These are phyloP conservation scores for Mrakia hoshinonis DNA, from an alignment of 768 basidiomycete genomes.

Conservation along the genomic window DNA sequence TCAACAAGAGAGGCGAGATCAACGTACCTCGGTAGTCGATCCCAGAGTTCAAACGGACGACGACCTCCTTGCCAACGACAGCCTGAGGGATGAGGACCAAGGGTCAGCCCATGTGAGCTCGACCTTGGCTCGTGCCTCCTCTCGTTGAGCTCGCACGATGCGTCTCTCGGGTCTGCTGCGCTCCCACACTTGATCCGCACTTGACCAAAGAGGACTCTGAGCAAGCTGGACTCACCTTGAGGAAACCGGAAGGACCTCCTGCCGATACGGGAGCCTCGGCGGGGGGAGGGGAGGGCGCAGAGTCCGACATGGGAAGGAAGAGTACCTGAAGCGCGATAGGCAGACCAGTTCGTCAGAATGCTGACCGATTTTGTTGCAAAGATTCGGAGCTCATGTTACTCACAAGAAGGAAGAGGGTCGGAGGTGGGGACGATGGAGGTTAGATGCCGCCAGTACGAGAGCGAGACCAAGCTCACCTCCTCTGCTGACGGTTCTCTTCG, in stretches of 20 bases:
- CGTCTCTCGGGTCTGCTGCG: no score
- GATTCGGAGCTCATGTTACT: no score
- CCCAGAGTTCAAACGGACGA: conserved; percentile 81
- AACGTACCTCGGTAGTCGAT: conserved; percentile 81
- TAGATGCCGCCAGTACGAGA: background rate
- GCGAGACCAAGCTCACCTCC: background rate
- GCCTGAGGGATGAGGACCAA: conserved; percentile 6
- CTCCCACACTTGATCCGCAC: no score
- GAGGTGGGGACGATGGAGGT: background rate
- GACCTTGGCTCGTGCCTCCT: background rate
- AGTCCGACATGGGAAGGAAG: conserved; percentile 12
- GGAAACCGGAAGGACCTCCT: conserved; percentile 78
- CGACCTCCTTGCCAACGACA: conserved; percentile 90
- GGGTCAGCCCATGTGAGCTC: background rate
- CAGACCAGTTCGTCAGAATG: no score
- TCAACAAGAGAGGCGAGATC: background rate
- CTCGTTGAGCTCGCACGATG: background rate
- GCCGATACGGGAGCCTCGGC: conserved; percentile 42
- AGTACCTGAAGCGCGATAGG: background rate
- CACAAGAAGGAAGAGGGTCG: no score
- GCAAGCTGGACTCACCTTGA: conserved; percentile 53
- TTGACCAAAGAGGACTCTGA: background rate
- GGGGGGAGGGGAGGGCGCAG: conserved; percentile 43
- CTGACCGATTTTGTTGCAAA: no score
- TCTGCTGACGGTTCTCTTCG: no score